Base-by-base conservation (phyloP, 2,329 filamentous ascomycete genomes). In the Aureobasidium sp. region DNA sequence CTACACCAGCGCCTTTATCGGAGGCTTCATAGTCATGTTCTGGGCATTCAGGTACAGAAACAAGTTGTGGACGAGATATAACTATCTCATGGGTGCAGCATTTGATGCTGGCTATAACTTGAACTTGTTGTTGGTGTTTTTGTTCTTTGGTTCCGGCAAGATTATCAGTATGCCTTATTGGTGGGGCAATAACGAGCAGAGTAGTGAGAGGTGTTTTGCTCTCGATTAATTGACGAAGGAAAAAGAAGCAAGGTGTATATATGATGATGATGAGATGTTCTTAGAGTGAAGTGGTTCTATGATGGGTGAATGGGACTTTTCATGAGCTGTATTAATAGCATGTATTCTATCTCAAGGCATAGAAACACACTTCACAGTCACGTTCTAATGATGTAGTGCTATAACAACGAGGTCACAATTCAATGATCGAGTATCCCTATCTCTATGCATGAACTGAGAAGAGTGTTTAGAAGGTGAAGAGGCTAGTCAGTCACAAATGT, bases 171-270 rank as follows among this genome's bases (percentile, higher is more conserved):
- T 85, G 83, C 82, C 82, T n/a, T 69, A 82, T 63, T 86, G 84
- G 84, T 86, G 83, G 82, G 83, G 83, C 0, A 86, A 86, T 66
- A 79, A 84, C 65, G 76, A 71, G 32, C 72, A 76, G 21, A 82
- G 74, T 59, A 79, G 80, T 47, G 83, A 86, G 71, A 75, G 83
- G 59, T 86, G 83, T 68, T 86, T 85, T 75, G 59, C 49, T 48
- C 42, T 53, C 14, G 41, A 61, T 34, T 53, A 5, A 37, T 6
- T 10, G 16, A 8, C 5, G 7, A n/a, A 16, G 21, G 2, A 11
- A 8, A n/a, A 36, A 11, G 13, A 8, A 29, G 11, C 2, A 14
- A 30, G 7, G 30, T n/a, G 3, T 29, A 34, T 32, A 57, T 27
- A 57, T 41, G 51, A 57, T 25, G 51, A 57, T 25, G 41, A 44